These are phyloP conservation scores for Silene uniflora DNA, from an alignment of 148 eudicot species.

Conservation along the genomic window DNA sequence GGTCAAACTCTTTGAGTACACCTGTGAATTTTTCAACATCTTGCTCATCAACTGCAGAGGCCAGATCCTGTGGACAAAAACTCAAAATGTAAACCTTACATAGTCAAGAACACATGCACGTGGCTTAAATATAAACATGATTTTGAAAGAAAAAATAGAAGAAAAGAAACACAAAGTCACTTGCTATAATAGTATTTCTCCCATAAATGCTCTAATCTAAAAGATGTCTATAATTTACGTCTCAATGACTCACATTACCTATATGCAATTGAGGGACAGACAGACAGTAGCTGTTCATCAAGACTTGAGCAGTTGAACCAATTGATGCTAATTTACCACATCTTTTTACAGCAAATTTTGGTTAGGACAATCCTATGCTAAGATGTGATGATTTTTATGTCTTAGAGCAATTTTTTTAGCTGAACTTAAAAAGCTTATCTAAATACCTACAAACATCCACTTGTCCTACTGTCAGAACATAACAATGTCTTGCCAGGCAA, in stretches of 20 bases:
- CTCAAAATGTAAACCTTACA: constrained; percentile 2
- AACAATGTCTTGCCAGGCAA: not conserved
- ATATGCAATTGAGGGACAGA: not conserved
- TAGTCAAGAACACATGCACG: not conserved
- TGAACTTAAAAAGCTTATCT: not conserved
- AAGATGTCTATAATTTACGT: not conserved
- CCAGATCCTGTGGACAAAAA: constrained; percentile 43
- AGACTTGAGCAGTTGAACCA: not conserved
- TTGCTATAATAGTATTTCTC: not conserved
- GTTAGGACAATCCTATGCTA: not conserved
- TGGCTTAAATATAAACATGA: not conserved
- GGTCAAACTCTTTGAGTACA: constrained; percentile 56
- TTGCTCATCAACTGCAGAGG: constrained; percentile 55
- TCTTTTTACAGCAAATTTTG: not conserved
- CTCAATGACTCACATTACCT: not conserved
- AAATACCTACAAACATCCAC: not conserved
- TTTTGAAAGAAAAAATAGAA: not conserved
- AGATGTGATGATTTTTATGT: not conserved
- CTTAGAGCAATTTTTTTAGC: not conserved
- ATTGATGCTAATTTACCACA: not conserved
- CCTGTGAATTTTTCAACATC: constrained; percentile 53
- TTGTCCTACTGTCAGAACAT: not conserved
- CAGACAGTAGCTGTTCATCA: not conserved
- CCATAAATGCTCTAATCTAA: not conserved
- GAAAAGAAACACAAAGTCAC: no score